A percentile compares a stretch with the other conserved stretches of the same genome.
Evolutionary conservation across 371 early-diverging fungal genomes (phyloP).

Genomic region (Rhizopus sp.): DNA sequence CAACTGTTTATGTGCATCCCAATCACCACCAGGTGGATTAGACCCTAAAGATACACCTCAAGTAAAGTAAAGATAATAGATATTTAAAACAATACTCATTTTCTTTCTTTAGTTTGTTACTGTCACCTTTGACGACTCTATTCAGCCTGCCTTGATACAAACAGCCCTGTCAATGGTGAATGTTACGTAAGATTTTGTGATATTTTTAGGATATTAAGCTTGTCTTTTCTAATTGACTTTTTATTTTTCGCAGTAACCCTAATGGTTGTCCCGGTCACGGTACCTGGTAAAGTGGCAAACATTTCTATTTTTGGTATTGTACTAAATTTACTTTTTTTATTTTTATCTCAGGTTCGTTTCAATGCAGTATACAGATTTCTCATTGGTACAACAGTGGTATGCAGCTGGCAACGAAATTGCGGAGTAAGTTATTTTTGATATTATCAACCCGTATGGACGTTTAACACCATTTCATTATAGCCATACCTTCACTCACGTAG

Average conservation of each 20-base stretch:
- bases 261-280: constrained; percentile 66
- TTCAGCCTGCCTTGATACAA: constrained; percentile 47
- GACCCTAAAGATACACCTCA: constrained; percentile 62
- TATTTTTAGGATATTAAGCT: constrained; percentile 9
- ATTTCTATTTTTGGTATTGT: constrained; percentile 10
- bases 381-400: constrained; percentile 69
- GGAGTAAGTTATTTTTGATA: constrained; percentile 36
- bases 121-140: constrained; percentile 70
- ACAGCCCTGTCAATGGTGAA: constrained; percentile 40
- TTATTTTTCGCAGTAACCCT: constrained; percentile 41
- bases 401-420: constrained; percentile 69
- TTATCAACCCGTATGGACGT: background rate
- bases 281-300: constrained; percentile 32
- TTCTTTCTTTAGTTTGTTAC: constrained; percentile 51
- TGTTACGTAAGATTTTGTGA: constrained; percentile 34
- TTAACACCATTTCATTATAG: constrained; percentile 16
- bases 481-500: constrained; percentile 67
- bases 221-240: background rate
- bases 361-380: constrained; percentile 65
- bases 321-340: constrained; percentile 10
- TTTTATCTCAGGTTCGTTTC: constrained; percentile 52
- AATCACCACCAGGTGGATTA: constrained; percentile 58
- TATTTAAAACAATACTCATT: background rate
- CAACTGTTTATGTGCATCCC: constrained; percentile 66
- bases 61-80: constrained; percentile 9